These are phyloP conservation scores for Leersia perrieri DNA, from an alignment of 176 grass and related monocot genomes.

Conservation along the genomic window DNA sequence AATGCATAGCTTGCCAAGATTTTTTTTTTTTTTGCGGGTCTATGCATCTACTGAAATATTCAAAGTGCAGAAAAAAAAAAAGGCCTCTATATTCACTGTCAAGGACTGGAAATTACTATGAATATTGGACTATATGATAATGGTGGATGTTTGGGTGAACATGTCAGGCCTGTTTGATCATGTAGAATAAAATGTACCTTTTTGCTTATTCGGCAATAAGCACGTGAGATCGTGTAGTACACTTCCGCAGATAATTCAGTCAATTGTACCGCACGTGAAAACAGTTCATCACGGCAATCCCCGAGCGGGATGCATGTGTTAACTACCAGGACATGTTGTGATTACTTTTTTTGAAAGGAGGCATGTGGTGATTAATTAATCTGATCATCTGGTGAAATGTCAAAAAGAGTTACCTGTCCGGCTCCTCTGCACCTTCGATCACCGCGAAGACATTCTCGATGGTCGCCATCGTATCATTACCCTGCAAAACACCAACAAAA, in stretches of 20 bases:
- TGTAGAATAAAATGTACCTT: too few relatives aligned
- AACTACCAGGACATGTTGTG: background rate
- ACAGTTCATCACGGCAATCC: background rate
- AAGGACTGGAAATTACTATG: background rate
- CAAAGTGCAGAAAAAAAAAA: background rate
- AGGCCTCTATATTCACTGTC: background rate
- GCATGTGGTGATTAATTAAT: too few relatives aligned
- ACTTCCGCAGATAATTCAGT: background rate
- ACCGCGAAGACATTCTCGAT: constrained; percentile 80
- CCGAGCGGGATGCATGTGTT: background rate
- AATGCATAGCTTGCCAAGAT: background rate
- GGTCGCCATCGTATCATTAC: constrained; percentile 67
- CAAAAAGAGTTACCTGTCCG: constrained; percentile 56
- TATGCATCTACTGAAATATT: background rate
- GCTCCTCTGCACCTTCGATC: constrained; percentile 76
- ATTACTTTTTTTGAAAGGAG: too few relatives aligned
- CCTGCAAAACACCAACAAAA: constrained; percentile 35
- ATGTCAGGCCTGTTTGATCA: background rate
- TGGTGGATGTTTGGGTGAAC: background rate
- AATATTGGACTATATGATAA: background rate
- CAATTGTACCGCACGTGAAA: background rate
- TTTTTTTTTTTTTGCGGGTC: background rate
- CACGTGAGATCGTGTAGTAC: background rate
- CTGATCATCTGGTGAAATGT: too few relatives aligned
- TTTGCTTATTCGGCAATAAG: background rate